phyloP scores from a whole-genome alignment of 1,284 basidiomycete species.

The Lignosus rhinocerotis region DNA sequence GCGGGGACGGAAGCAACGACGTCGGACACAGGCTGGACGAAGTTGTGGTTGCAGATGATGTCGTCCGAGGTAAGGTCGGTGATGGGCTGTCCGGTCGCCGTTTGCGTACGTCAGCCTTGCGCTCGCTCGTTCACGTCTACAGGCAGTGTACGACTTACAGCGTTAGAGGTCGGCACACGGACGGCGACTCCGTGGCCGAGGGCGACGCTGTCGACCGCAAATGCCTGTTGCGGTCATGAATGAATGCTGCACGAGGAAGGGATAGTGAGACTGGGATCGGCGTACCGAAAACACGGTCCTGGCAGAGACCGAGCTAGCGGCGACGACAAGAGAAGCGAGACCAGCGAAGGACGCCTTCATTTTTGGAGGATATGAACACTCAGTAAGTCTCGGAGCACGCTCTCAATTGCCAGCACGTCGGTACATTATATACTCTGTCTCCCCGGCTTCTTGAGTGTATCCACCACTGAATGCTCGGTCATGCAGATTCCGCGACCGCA shows the following conservation, averaged over 20 bases:
- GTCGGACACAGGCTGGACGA: slow-evolving; percentile 54
- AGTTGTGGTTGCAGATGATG: slow-evolving; percentile 60
- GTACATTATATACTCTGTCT: not conserved
- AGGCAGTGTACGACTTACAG: slow-evolving; percentile 33
- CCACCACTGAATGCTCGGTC: not conserved
- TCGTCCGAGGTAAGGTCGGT: slow-evolving; percentile 55
- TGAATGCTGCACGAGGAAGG: not conserved
- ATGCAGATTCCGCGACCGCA: not conserved
- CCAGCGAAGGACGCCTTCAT: slow-evolving; percentile 24
- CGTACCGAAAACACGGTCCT: slow-evolving; percentile 43
- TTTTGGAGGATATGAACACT: not conserved
- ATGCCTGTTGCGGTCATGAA: slow-evolving; percentile 22
- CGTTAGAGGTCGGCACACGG: slow-evolving; percentile 39
- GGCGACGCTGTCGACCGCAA: slow-evolving; percentile 39
- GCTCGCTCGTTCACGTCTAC: not conserved
- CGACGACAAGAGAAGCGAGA: slow-evolving; percentile 31
- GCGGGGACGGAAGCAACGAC: slow-evolving; percentile 53
- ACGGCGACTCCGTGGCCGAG: slow-evolving; percentile 41
- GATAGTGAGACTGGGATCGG: not conserved
- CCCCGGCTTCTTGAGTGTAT: not conserved
- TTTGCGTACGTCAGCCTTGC: not conserved
- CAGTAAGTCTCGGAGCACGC: not conserved
- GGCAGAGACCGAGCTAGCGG: slow-evolving; percentile 32
- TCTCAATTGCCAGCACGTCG: slow-evolving; percentile 1
- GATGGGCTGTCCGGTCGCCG: slow-evolving; percentile 42